Evolutionary conservation across 768 basidiomycete genomes (phyloP).

Genomic region (Lactifluus subvellereus): DNA sequence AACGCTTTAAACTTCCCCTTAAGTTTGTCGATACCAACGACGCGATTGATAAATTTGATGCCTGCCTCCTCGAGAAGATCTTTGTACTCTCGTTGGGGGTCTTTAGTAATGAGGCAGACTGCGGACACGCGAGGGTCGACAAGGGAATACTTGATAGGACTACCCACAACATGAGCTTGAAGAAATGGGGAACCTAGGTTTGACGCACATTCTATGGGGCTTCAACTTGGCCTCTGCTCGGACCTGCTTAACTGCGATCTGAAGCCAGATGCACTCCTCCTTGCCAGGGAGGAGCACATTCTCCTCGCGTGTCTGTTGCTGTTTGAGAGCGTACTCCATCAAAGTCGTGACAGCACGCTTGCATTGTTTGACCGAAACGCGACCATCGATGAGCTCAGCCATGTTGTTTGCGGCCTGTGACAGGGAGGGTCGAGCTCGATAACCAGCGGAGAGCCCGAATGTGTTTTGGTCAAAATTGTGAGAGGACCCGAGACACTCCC

Average conservation of each 20-base stretch:
- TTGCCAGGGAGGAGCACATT: slow-evolving; percentile 68
- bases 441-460: too few species aligned
- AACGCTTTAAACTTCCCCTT: slow-evolving; percentile 89
- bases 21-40: slow-evolving; percentile 86
- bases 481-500: slow-evolving; percentile 11
- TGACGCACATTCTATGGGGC: slow-evolving; percentile 77
- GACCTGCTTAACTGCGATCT: slow-evolving; percentile 81
- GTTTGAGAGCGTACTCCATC: slow-evolving; percentile 60
- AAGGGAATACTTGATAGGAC: slow-evolving; percentile 73
- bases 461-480: not conserved
- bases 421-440: too few species aligned
- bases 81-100: slow-evolving; percentile 95
- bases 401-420: not conserved
- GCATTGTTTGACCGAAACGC: slow-evolving; percentile 68
- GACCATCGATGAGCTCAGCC: slow-evolving; percentile 55
- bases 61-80: slow-evolving; percentile 72
- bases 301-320: slow-evolving; percentile 59
- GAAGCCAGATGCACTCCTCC: slow-evolving; percentile 87
- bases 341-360: slow-evolving; percentile 76
- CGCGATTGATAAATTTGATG: slow-evolving; percentile 86
- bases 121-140: slow-evolving; percentile 76
- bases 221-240: slow-evolving; percentile 69
- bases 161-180: slow-evolving; percentile 26
- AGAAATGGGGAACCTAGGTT: not conserved
- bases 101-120: slow-evolving; percentile 90